Base-by-base conservation (phyloP, 2,329 filamentous ascomycete species). In the Didymella arachidicola region DNA sequence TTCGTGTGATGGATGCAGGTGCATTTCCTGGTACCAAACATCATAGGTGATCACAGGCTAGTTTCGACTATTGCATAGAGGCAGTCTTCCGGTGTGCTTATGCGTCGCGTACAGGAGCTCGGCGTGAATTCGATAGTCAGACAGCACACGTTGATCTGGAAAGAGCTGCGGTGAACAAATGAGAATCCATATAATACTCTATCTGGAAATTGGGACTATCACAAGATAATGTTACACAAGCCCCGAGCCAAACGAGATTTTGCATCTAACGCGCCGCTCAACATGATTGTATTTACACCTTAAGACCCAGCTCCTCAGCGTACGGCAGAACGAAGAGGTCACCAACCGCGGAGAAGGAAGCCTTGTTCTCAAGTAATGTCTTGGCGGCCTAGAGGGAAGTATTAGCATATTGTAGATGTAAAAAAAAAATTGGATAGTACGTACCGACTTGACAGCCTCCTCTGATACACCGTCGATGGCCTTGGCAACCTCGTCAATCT, bases 221-320 rank as follows among this genome's bases (percentile, higher is more conserved):
- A 77, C 72, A 77, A 64, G 70, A 65, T 78, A 76, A 74, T 78
- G 75, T 70, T 77, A 77, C 74, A 78, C 69, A 75, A 66, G 66
- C 65, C 68, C 67, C 67, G 58, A 59, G 62, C 67, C 62, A 68
- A 69, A 66, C 62, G 63, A 71, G 60, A 70, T 74, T 72, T 67
- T 67, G 60, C 70, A 65, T 66, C 63, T 64, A 68, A 64, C 52
- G 61, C 62, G 60, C 62, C 58, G 65, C 61, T 62, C 64, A 60
- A 63, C 50, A 60, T 54, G 53, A 62, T 63, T 69, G 66, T 80
- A 80, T 87, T 86, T 96, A 99, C 86, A 97, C 92, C 79, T 89
- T 92, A 77, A 99, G 86, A 71, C 94, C 96, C 78, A 99, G 84
- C 77, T 99, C 95, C 81, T 93, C 91, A 67, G 93, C 95, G 77